Evolutionary conservation across 768 basidiomycete species (phyloP), one percentile per base, ranked within the genome.

Genomic region (Suillus paluster): DNA sequence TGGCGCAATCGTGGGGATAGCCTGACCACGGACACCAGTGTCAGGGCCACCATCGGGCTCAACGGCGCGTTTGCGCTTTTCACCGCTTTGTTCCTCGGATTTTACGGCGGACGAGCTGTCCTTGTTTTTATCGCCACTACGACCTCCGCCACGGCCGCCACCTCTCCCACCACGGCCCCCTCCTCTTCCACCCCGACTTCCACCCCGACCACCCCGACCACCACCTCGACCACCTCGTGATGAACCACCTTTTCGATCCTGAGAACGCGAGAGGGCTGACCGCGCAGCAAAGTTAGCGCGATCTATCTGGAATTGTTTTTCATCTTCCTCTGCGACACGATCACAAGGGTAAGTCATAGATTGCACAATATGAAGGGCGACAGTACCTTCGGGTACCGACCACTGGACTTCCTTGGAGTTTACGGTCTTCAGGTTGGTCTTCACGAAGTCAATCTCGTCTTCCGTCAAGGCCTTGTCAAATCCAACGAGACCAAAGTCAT

Each of bases 11-110:
- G 70, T 57, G 12, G 91, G 91, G 4, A 86, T 87, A 36, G 76
- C 80, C 9, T 77, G 80, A 1, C 91, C 91, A 25, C 91, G 83
- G 12, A 86, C 73, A 11, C 91, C 91, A 30, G 82, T 80, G 66
- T 88, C 84, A 3, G 87, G 85, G 0, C 88, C 91, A 66, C 91
- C 91, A 68, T 92, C 91, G 2, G 90, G 91, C 69, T 92, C 91
- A 0, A 90, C 80, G 1, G 82, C 86, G 42, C 90, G 84, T 72
- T 92, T 94, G 62, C 91, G 80, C 78, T 94, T 94, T 65, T 89
- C 89, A 33, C 90, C 90, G 2, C 78, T 72, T 62, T 79, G 78
- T 45, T 84, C 85, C 9, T 78, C 82, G 5, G 71, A 78, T 12
- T 67, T 68, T 3, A 68, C 63, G 21, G 71, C 65, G 12, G 76